phyloP scores from a whole-genome alignment of 345 rosid species.

The Trapa bicornis region DNA sequence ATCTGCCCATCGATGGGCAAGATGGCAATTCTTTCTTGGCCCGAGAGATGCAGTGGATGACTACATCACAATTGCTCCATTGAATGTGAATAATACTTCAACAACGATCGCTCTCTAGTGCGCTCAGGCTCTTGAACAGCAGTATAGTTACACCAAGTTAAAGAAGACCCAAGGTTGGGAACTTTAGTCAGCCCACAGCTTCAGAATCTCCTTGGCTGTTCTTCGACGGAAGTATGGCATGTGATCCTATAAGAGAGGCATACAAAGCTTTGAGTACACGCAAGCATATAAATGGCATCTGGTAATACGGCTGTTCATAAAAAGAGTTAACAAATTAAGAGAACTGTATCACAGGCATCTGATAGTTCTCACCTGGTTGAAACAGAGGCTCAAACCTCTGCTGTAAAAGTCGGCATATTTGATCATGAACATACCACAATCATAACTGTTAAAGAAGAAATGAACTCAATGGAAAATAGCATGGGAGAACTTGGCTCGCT shows the following conservation, averaged over 20 bases:
- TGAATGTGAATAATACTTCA: too few species aligned
- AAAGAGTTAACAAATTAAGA: background rate
- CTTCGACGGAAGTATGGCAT: slow-evolving; percentile 92
- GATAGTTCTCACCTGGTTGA: slow-evolving; percentile 50
- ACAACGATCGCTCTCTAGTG: too few species aligned
- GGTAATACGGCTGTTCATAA: background rate
- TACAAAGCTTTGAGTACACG: background rate
- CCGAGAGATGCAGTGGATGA: background rate
- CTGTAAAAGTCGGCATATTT: slow-evolving; percentile 88
- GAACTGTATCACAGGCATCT: too few species aligned
- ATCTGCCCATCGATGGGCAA: too few species aligned
- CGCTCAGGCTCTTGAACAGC: too few species aligned
- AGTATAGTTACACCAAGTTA: background rate
- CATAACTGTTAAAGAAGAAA: slow-evolving; percentile 41
- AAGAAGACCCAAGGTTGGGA: background rate
- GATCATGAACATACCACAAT: slow-evolving; percentile 96
- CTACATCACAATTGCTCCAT: too few species aligned
- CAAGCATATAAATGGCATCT: background rate
- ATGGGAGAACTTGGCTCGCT: background rate
- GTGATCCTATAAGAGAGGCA: slow-evolving; percentile 37
- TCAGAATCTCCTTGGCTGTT: slow-evolving; percentile 84
- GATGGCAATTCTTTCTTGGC: too few species aligned
- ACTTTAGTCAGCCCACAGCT: slow-evolving; percentile 68
- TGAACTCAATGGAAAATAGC: background rate
- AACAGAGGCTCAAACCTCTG: slow-evolving; percentile 75